Base-by-base conservation (phyloP, 2,329 filamentous ascomycete genomes). In the Sclerotinia nivalis region DNA sequence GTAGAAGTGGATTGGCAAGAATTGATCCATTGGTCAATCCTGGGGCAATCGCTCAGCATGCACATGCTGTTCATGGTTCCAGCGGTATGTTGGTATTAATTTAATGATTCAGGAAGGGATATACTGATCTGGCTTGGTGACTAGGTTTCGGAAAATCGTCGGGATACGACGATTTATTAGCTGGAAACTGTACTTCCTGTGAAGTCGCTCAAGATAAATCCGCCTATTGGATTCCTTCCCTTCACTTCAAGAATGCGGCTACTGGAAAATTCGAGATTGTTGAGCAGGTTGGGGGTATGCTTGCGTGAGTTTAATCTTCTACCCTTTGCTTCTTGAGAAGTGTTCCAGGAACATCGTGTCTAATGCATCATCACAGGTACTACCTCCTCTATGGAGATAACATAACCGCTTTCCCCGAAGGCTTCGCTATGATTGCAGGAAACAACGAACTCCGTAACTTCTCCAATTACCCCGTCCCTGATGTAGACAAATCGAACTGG, bases 391-490 rank as follows among this genome's bases (percentile, higher is more conserved):
- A 91, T 77, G 80, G 85, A n/a, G 83, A 85, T 55, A 54, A 58
- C 1, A 80, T 96, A 70, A 86, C 84, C 37, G 89, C 92, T 1
- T 97, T 96, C 82, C 93, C 93, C 1, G 78, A 85, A 18, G 86
- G 87, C 60, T 96, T 97, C 82, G 85, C 88, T 72, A 96, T 97
- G 92, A 83, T 97, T 75, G 89, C 93, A 60, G 93, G 93, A 49
- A 86, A 90, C 80, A 89, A 85, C 69, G 81, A 81, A 25, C 87
- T 88, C 74, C 89, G 92, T 72, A 88, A 88, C 76, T 96, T 92
- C 81, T 87, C 69, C 28, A 45, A 49, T 22, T 85, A 89, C 69
- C 87, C 89, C 0, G 86, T 92, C 72, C 89, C 89, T 2, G 87
- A 90, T 73, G 84, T 87, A 3, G 81, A 82, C 71, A 92, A 93